These are phyloP conservation scores for Eucalyptus cloeziana DNA, from an alignment of 345 rosid genomes.

Conservation along the genomic window DNA sequence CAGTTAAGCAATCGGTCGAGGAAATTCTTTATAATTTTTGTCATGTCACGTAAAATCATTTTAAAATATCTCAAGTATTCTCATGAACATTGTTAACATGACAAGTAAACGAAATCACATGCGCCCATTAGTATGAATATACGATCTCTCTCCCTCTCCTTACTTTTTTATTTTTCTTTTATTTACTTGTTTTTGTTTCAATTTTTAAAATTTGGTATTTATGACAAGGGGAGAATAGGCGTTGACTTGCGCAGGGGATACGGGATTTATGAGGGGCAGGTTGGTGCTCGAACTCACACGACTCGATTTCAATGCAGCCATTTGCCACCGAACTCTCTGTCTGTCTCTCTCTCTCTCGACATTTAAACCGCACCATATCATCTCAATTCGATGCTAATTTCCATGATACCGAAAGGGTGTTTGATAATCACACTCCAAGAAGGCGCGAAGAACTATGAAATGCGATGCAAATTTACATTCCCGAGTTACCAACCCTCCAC, in stretches of 20 bases:
- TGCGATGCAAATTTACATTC: background rate
- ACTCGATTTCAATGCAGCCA: background rate
- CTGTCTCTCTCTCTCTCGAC: background rate
- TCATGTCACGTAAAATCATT: background rate
- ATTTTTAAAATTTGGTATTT: background rate
- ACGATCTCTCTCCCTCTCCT: background rate
- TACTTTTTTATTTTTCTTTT: background rate
- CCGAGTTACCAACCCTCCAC: background rate
- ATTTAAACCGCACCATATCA: background rate
- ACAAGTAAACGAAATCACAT: background rate
- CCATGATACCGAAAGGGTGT: background rate
- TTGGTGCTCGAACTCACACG: background rate
- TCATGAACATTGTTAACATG: background rate
- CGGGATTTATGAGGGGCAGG: background rate
- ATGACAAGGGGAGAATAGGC: background rate
- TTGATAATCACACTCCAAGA: background rate
- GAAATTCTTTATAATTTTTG: background rate
- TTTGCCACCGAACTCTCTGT: background rate
- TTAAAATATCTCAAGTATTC: background rate
- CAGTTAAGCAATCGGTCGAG: fast-evolving
- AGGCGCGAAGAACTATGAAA: background rate
- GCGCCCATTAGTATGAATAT: fast-evolving
- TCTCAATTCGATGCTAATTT: background rate
- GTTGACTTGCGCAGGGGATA: background rate
- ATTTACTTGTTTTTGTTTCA: background rate